phyloP scores from a whole-genome alignment of 331 rosid genomes.

The Saraca asoca region DNA sequence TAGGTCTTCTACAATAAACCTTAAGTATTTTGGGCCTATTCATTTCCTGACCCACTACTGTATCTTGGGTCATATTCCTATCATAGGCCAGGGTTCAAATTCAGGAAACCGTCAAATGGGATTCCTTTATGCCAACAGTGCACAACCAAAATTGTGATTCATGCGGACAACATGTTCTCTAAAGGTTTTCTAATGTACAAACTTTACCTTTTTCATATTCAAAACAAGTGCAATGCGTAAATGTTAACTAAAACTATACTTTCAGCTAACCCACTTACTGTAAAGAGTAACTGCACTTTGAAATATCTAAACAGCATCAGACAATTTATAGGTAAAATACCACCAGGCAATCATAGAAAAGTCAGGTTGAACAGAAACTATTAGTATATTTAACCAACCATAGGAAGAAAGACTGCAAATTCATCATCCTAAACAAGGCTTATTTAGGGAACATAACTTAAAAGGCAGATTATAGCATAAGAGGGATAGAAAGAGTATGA shows the following conservation, averaged over 20 bases:
- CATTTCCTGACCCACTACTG: no score
- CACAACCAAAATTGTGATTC: conserved; percentile 36
- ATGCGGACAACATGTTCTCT: conserved; percentile 39
- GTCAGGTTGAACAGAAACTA: neutral
- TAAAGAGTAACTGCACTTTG: neutral
- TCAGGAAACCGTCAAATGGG: neutral
- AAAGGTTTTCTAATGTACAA: conserved; percentile 45
- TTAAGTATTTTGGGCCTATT: no score
- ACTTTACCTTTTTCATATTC: conserved; percentile 31
- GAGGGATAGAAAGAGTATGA: no score
- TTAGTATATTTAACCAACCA: no score
- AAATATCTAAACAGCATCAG: conserved; percentile 4
- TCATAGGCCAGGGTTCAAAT: neutral
- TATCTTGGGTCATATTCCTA: no score
- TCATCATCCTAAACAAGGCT: no score
- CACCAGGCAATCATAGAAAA: neutral
- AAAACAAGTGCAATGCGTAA: conserved; percentile 19
- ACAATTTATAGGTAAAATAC: neutral
- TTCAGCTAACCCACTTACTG: conserved; percentile 18
- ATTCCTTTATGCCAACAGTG: neutral
- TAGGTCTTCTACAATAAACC: no score
- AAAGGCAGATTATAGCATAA: no score
- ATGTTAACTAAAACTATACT: conserved; percentile 22
- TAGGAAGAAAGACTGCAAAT: no score
- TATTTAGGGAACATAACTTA: no score